Base-by-base conservation (phyloP, 306 rosid species). In the Herpetospermum pedunculosum region DNA sequence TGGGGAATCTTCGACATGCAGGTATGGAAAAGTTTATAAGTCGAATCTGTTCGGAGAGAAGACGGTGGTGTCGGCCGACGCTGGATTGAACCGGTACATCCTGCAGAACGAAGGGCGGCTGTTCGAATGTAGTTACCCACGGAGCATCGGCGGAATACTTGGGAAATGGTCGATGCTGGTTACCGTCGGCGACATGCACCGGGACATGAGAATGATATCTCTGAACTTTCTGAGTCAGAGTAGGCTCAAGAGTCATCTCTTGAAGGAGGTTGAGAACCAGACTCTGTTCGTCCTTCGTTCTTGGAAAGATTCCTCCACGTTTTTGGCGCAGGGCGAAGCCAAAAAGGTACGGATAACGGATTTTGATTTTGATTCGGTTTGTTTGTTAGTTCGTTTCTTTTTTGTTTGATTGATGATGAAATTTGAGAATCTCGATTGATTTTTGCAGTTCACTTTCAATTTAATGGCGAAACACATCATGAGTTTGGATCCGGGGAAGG, bases 111-210 rank as follows among this genome's bases (percentile, higher is more conserved):
- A 95, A 81, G 99, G 99, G 30, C 88, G 88, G 78, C 67, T 91
- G 82, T 95, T 95, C 40, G 96, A 95, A 78, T 89, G 95, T 74
- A 95, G 99, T 77, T 95, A 95, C 43, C 99, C 99, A 1, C 81
- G 86, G 82, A 95, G 99, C 95, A 89, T 95, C 60, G 96, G 96
- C 26, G 99, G 97, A 26, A 91, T 95, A 82, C 88, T 95, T 1
- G 99, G 99, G 8, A 95, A 95, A 84, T 95, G 99, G 99, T 95
- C 99, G 35, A 95, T 95, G 99, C 62, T 95, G 83, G 99, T 95
- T n/a, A 52, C 92, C 2, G 99, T 91, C 12, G 99, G 99, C 14
- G 99, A 95, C 91, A 95, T 95, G 99, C 99, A 95, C 23, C 87
- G 92, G 78, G 92, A 89, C 65, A 91, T 95, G 99, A 81, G 99